Evolutionary conservation across 768 basidiomycete species (phyloP).

Genomic region (Grammothele lineata): DNA sequence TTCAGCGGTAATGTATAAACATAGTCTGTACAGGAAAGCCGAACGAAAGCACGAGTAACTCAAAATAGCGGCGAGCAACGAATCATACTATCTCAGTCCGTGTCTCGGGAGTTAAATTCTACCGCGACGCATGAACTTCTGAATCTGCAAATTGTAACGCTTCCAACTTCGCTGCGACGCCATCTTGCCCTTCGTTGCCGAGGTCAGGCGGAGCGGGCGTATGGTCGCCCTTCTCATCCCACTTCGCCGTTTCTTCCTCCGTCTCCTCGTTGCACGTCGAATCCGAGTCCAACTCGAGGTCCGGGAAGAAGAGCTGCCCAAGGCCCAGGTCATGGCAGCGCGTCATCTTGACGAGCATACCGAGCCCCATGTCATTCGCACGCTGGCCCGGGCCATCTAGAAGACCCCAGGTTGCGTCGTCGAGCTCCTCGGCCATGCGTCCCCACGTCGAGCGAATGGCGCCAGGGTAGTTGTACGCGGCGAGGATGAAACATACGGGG

Average conservation of each 20-base stretch:
- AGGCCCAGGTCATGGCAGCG: conserved; percentile 70
- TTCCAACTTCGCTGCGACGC: neutral
- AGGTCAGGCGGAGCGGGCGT: no score
- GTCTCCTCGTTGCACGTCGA: neutral
- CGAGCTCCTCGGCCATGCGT: conserved; percentile 60
- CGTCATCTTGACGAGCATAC: conserved; percentile 74
- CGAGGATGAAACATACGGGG: conserved; percentile 70
- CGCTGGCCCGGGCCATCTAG: conserved; percentile 41
- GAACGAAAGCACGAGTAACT: no score
- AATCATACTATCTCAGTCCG: no score
- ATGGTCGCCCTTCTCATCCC: no score
- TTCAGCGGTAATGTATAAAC: no score
- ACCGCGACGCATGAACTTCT: no score
- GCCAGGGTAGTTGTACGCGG: conserved; percentile 58
- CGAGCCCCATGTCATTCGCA: conserved; percentile 38
- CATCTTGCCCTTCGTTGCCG: neutral
- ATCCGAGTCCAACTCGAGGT: conserved; percentile 19
- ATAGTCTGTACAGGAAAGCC: no score
- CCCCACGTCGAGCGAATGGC: conserved; percentile 71
- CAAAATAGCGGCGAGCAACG: no score
- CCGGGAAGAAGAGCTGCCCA: conserved; percentile 47
- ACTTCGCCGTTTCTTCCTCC: conserved; percentile 1
- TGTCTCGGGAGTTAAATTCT: no score
- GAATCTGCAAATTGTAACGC: no score
- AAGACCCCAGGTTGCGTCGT: conserved; percentile 58